Base-by-base conservation (phyloP, 1,139 yeast genomes). In the Eremothecium coryli region DNA sequence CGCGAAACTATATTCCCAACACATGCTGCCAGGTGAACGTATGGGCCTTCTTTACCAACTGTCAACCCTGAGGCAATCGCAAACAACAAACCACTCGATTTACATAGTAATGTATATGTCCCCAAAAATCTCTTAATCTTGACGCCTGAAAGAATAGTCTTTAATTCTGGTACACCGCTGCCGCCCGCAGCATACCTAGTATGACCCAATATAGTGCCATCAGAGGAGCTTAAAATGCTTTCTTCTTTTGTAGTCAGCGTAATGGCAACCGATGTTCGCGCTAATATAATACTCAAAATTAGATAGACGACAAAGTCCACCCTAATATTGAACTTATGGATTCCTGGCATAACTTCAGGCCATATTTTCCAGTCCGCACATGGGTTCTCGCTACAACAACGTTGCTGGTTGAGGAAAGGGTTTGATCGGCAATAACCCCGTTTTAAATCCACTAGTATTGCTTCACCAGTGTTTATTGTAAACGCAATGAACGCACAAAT, bases 11-110 rank as follows among this genome's bases (percentile, higher is more conserved):
- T 65, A 48, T 76, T 76, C 1, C 82, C 84, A 10, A 74, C 76
- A 45, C 79, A 72, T 1, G 82, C 70, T 0, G 85, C 81, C 38
- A 76, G 64, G 53, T 77, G 85, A 21, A 77, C 85, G 51, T 72
- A 76, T 0, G 85, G 85, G 2, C 82, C 85, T 45, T 77, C 85
- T 56, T 78, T 78, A 1, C 85, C 85, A 13, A 77, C 60, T 11
- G 76, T 62, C 61, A 76, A 60, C 0, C 84, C 84, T 0, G 82
- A 73, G 0, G 82, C 79, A 36, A 77, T 74, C 2, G 81, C 76
- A 24, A 75, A 62, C 2, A 74, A 61, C 25, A 76, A 54, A 0
- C 76, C 73, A 4, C 64, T 43, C 0, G 76, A 63, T 50, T 75
- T 75, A 37, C 71, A 61, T 20, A 73, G 32, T 12, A 75, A 60